phyloP scores from a whole-genome alignment of 805 yeast genomes.

The Lachancea meyersii region DNA sequence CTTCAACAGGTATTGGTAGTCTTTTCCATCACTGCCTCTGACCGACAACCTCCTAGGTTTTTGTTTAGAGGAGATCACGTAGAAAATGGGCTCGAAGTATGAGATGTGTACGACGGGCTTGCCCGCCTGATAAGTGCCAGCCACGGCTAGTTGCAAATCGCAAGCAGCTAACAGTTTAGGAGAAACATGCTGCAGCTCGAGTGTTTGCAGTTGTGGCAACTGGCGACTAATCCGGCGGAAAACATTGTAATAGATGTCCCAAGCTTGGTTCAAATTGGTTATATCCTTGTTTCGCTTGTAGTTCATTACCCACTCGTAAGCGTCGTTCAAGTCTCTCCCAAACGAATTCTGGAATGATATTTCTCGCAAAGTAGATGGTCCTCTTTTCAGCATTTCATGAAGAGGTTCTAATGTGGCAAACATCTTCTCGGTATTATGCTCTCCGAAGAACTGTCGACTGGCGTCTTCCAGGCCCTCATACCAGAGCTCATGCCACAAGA shows the following conservation, averaged over 20 bases:
- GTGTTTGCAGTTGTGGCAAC: conserved; percentile 74
- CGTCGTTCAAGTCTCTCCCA: conserved; percentile 88
- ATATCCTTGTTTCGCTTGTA: conserved; percentile 80
- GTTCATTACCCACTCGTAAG: conserved; percentile 87
- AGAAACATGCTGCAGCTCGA: conserved; percentile 89
- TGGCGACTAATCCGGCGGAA: conserved; percentile 88
- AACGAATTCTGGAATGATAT: conserved; percentile 87
- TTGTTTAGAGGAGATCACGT: conserved; percentile 91
- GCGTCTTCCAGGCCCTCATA: conserved; percentile 97
- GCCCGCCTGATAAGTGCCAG: conserved; percentile 88
- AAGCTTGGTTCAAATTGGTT: conserved; percentile 88
- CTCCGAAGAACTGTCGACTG: conserved; percentile 86
- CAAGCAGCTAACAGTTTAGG: conserved; percentile 77
- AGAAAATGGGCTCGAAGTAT: conserved; percentile 72
- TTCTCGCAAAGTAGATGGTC: conserved; percentile 90
- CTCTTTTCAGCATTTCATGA: conserved; percentile 74
- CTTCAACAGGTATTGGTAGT: conserved; percentile 73
- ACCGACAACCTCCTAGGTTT: conserved; percentile 82
- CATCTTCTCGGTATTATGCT: conserved; percentile 92
- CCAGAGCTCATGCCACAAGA: conserved; percentile 97
- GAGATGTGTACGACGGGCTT: conserved; percentile 67
- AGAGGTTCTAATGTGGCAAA: conserved; percentile 83
- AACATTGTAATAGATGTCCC: conserved; percentile 94
- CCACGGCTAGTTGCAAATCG: conserved; percentile 81
- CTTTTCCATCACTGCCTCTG: conserved; percentile 87